Base-by-base conservation (phyloP, 2,329 filamentous ascomycete genomes). In the Fusarium sp. region DNA sequence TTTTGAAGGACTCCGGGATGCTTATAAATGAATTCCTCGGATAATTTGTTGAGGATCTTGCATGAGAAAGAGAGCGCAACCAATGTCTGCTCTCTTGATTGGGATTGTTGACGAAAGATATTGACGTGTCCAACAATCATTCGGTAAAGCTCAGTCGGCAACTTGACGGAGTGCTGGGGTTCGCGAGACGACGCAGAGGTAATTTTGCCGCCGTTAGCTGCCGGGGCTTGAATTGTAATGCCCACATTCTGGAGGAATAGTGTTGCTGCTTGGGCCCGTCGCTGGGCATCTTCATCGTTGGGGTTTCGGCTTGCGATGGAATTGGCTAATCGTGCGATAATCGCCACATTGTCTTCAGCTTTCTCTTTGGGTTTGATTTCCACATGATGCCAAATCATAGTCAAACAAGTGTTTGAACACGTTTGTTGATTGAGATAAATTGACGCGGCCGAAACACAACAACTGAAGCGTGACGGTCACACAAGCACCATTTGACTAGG, bases 291-390 rank as follows among this genome's bases (percentile, higher is more conserved):
- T 21, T 40, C 16, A 18, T 53, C 52, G 10, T 30, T 5, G 3
- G 44, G 50, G 5, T 16, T 21, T 23, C 19, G 16, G 21, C 8
- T 13, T 40, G 60, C 60, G 28, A 49, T 43, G 19, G 6, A 35
- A 19, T 3, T 37, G 8, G 38, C 30, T 13, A 64, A 21, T 15
- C 16, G 15, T 11, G 44, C 16, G 18, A 67, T 23, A 21, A 7
- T 50, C 16, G 8, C 15, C n/a, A 35, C 0, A 2, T 52, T 33
- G 0, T 23, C n/a, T 7, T 33, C 9, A 25, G 8, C n/a, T 6
- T 0, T 23, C 4, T 15, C 12, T 6, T 21, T 15, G 2, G n/a
- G 10, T 16, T 18, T 2, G n/a, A 35, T 25, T 8, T 5, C n/a
- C 6, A 33, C 16, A 35, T 52, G 11, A 19, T 35, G 11, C 3